Conservation (phyloP, 768 basidiomycete species). For the Boletus barrowsii region DNA sequence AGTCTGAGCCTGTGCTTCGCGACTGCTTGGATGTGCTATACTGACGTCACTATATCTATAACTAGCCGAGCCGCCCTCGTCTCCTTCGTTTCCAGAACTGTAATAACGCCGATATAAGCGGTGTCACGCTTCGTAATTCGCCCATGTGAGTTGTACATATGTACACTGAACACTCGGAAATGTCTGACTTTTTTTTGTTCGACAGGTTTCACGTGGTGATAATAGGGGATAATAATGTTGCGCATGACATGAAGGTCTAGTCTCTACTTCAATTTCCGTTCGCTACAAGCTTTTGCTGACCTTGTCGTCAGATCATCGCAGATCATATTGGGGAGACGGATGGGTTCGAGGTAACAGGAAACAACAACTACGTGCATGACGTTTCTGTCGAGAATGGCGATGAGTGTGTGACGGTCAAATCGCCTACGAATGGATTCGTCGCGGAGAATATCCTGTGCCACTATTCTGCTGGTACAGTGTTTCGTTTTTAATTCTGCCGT, state of each 20-base stretch:
- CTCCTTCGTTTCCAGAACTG: slow-evolving; percentile 7
- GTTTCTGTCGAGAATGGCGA: slow-evolving; percentile 32
- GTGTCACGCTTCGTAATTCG: slow-evolving; percentile 13
- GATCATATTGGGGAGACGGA: slow-evolving; percentile 12
- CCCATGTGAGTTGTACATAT: slow-evolving; percentile 2
- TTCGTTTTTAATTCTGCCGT: neutral
- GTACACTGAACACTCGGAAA: neutral
- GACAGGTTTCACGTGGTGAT: slow-evolving; percentile 14
- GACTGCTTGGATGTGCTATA: neutral
- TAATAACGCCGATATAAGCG: slow-evolving; percentile 7
- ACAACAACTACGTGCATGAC: slow-evolving; percentile 33
- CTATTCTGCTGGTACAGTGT: slow-evolving; percentile 4
- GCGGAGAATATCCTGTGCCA: slow-evolving; percentile 13
- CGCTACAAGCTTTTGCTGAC: neutral
- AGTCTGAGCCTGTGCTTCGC: neutral
- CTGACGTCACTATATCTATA: neutral
- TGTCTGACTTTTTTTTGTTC: neutral
- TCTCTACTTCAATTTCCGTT: neutral
- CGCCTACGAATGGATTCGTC: slow-evolving; percentile 23
- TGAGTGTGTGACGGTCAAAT: slow-evolving; percentile 35
- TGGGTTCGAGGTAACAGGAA: slow-evolving; percentile 23
- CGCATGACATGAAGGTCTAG: slow-evolving; percentile 8
- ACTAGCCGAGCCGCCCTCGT: slow-evolving; percentile 4
- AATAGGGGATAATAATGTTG: slow-evolving; percentile 6
- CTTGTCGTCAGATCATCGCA: neutral